Conservation (phyloP, 495 filamentous ascomycete species). For the Coniosporium apollinis region DNA sequence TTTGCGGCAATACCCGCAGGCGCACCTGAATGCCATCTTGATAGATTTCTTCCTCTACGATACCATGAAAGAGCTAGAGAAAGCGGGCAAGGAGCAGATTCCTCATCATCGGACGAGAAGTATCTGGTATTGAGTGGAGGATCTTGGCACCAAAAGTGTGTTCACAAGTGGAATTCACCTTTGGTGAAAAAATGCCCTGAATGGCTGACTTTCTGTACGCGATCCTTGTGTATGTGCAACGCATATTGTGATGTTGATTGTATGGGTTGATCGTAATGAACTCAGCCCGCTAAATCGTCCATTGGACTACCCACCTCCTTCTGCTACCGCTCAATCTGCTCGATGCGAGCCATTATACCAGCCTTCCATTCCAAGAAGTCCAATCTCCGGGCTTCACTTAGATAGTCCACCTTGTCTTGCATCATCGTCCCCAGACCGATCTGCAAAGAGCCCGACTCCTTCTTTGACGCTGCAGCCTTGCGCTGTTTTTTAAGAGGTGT, state of each 20-base stretch:
- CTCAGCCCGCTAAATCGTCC: no score
- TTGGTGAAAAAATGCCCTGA: no score
- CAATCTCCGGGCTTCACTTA: slow-evolving; percentile 49
- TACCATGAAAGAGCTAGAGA: slow-evolving; percentile 69
- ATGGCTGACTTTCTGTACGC: no score
- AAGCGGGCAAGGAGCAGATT: slow-evolving; percentile 32
- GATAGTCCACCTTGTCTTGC: slow-evolving; percentile 64
- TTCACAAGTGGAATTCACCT: no score
- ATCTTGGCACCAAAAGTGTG: no score
- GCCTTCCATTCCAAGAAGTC: slow-evolving; percentile 63
- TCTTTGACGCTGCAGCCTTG: neutral
- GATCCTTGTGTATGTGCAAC: no score
- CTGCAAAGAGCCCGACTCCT: slow-evolving; percentile 23
- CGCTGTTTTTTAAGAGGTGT: no score
- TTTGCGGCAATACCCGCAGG: slow-evolving; percentile 47
- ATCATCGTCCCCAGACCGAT: slow-evolving; percentile 63
- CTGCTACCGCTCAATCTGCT: slow-evolving; percentile 26
- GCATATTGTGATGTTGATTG: no score
- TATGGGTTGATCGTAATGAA: no score
- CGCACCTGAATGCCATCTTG: slow-evolving; percentile 66
- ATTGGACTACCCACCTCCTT: neutral
- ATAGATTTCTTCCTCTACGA: slow-evolving; percentile 98
- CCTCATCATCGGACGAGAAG: slow-evolving; percentile 89
- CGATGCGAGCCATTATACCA: slow-evolving; percentile 40
- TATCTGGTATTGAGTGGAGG: slow-evolving; percentile 78